Evolutionary conservation across 192 early-diverging fungal species (phyloP).

Genomic region (Linnemannia schmuckeri): DNA sequence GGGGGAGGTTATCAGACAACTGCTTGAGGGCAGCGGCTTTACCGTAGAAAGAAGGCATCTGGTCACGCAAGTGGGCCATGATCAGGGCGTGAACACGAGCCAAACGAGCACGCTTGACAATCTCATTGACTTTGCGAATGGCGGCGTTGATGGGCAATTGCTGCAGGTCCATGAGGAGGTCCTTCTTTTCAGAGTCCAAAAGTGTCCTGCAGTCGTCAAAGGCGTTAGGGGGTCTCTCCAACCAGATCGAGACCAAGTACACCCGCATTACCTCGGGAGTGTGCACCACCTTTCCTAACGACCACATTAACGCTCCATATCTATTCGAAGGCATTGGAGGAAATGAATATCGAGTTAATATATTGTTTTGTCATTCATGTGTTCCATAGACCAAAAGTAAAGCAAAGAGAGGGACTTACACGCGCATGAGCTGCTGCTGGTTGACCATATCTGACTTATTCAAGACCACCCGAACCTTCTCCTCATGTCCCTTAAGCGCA

Average conservation of each 20-base stretch:
- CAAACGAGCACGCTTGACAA: slow-evolving; percentile 84
- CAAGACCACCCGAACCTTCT: slow-evolving; percentile 84
- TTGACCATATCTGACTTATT: slow-evolving; percentile 90
- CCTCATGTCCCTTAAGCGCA: slow-evolving; percentile 80
- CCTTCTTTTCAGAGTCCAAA: slow-evolving; percentile 77
- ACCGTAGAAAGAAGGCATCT: slow-evolving; percentile 85
- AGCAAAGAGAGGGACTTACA: slow-evolving; percentile 60
- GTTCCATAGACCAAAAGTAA: background rate
- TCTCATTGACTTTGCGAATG: slow-evolving; percentile 87
- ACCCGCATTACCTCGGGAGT: slow-evolving; percentile 90
- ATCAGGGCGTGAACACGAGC: slow-evolving; percentile 87
- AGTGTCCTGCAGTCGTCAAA: slow-evolving; percentile 77
- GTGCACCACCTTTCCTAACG: slow-evolving; percentile 86
- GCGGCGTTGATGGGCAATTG: slow-evolving; percentile 80
- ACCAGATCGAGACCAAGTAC: slow-evolving; percentile 83
- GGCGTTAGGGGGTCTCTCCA: slow-evolving; percentile 70
- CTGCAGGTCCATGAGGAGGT: slow-evolving; percentile 78
- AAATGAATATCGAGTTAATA: background rate
- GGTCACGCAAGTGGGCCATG: slow-evolving; percentile 78
- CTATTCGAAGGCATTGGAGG: slow-evolving; percentile 16
- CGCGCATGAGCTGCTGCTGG: slow-evolving; percentile 87
- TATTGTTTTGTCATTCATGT: background rate
- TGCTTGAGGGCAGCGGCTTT: slow-evolving; percentile 81
- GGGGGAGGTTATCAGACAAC: slow-evolving; percentile 74
- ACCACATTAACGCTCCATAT: slow-evolving; percentile 93